Evolutionary conservation across 345 rosid genomes (phyloP).

Genomic region (Gossypium raimondii): DNA sequence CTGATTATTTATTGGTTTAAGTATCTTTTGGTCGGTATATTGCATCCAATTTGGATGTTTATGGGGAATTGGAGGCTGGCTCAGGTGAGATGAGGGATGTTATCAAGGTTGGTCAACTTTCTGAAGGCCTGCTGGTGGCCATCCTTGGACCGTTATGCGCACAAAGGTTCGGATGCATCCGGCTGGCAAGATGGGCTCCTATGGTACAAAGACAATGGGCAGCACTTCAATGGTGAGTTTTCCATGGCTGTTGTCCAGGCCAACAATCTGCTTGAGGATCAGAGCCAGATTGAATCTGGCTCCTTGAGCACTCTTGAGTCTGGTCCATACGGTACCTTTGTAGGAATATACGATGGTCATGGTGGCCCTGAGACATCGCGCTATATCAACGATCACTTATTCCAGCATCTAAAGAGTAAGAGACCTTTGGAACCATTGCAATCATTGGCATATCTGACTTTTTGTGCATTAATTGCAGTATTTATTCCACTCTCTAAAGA

Average conservation of each 20-base stretch:
- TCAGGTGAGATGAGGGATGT: constrained; percentile 96
- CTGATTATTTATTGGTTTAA: background rate
- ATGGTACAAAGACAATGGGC: constrained; percentile 93
- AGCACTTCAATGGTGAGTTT: constrained; percentile 82
- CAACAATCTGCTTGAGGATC: constrained; percentile 87
- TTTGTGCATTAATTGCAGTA: background rate
- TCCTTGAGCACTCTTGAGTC: constrained; percentile 72
- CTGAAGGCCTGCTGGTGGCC: constrained; percentile 87
- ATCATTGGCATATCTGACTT: background rate
- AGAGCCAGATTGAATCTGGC: constrained; percentile 95
- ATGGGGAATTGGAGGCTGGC: constrained; percentile 44
- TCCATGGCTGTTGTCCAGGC: constrained; percentile 98
- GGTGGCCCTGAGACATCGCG: constrained; percentile 98
- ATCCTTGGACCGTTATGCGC: constrained; percentile 43
- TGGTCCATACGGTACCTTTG: constrained; percentile 86
- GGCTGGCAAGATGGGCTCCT: constrained; percentile 89
- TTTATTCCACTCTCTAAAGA: background rate
- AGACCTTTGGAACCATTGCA: background rate
- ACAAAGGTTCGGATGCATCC: constrained; percentile 47
- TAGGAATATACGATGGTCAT: constrained; percentile 94
- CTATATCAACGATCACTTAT: constrained; percentile 75
- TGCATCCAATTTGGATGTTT: constrained; percentile 52
- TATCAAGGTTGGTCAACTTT: constrained; percentile 77
- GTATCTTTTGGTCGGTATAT: background rate
- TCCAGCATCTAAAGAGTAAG: constrained; percentile 91